Percentiles rank a stretch among this genome's conserved stretches.
phyloP scores from a whole-genome alignment of 768 basidiomycete genomes.

The Termitomyces sp. region DNA sequence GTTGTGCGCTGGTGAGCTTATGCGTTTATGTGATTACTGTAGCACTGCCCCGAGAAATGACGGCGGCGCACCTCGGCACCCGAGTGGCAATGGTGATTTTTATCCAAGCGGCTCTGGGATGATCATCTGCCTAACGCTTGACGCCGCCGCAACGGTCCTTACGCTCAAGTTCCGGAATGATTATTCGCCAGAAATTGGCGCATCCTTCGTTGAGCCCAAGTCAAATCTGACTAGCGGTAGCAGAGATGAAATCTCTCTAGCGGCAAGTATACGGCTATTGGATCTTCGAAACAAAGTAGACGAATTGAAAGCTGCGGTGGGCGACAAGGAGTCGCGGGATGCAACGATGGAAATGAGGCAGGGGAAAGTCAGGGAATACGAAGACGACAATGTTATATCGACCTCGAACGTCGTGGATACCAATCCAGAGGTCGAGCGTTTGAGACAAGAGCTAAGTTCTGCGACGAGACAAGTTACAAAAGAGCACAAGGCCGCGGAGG shows the following conservation, averaged over 20 bases:
- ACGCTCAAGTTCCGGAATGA: background rate
- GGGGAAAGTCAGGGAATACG: background rate
- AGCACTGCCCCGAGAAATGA: too few species aligned
- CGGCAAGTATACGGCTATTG: background rate
- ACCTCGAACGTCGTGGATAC: background rate
- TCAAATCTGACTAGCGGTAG: too few species aligned
- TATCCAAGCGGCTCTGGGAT: background rate
- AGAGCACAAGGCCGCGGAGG: too few species aligned
- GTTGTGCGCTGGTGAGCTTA: too few species aligned
- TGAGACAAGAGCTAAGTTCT: background rate
- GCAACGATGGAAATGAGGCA: too few species aligned
- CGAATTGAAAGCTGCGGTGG: background rate
- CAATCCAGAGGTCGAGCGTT: background rate
- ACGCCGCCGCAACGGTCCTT: background rate
- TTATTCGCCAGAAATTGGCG: background rate
- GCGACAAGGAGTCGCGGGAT: background rate
- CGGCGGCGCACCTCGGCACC: too few species aligned
- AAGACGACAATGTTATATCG: background rate
- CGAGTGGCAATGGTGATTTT: background rate
- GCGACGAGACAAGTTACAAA: too few species aligned
- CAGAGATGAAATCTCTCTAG: background rate
- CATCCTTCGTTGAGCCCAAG: background rate
- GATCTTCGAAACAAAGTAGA: background rate
- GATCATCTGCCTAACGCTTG: background rate
- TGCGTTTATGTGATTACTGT: too few species aligned